Base-by-base conservation (phyloP, 768 basidiomycete species). In the Lactarius akahatsu region DNA sequence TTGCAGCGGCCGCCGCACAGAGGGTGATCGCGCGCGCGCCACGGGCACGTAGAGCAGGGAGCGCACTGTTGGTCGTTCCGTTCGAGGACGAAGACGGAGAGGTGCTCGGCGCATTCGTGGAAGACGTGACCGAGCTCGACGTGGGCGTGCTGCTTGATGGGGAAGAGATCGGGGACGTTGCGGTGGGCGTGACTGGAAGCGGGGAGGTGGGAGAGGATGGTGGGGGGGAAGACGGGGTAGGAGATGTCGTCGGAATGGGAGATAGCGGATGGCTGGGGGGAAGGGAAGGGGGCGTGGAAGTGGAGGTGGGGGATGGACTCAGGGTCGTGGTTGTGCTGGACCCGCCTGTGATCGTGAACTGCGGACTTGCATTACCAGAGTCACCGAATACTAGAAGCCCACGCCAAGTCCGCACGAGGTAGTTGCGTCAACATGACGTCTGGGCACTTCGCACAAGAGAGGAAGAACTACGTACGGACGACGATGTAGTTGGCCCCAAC, bases 331-430 rank as follows among this genome's bases (percentile, higher is more conserved):
- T 52, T 6, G 41, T n/a, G 59, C 28, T 34, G 9, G 43, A 43
- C 7, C 47, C 64, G 50, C 34, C 56, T 20, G 63, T 61, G 66
- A 82, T 77, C 23, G 74, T 74, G 74, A 82, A 82, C 16, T 65
- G 62, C 9, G 75, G 74, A 69, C 80, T 81, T 62, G 72, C 71
- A 72, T 83, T 79, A 50, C 81, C 81, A 38, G 83, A 83, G 70
- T 83, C 80, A 23, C 83, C 82, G 63, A 81, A 81, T 59, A 83
- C 83, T 83, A 47, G 23, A 52, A 52, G 26, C 50, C 50, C 50
- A 52, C 50, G 26, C 13, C 23, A 52, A 52, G 57, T 18, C 20
- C 47, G n/a, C 55, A 54, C 40, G 62, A 30, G 20, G 34, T 26
- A 50, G 38, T 40, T 38, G 20, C 13, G 23, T 57, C 32, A 38